Base-by-base conservation (phyloP, 176 grass and related monocot genomes). In the Aegilops tauschii region DNA sequence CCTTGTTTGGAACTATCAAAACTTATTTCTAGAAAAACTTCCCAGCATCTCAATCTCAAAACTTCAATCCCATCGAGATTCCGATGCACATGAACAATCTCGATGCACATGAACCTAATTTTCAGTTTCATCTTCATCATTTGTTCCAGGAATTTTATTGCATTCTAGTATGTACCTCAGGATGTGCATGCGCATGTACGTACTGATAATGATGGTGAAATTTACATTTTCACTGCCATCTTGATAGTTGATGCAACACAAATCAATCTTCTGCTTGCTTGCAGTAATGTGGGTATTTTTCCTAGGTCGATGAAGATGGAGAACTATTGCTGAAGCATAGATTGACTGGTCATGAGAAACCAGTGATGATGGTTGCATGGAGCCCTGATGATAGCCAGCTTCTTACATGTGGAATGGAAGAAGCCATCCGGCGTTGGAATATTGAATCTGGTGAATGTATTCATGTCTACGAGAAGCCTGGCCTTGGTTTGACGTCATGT, bases 381-480 rank as follows among this genome's bases (percentile, higher is more conserved):
- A 95, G 91, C 66, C 87, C 95, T 83, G 91, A 95, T 87, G 93
- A 98, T 85, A 44, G 68, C 27, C 93, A 90, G 77, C 90, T 98
- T 70, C 85, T 98, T 79, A 98, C 95, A 68, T 98, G 95, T 89
- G 95, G 93, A 81, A 50, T 88, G 87, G 95, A 98, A 88, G 95
- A 98, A 82, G 82, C 47, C 31, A 80, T 95, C 76, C 86, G 89
- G 5, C 91, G 88, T 31, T 98, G 95, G 95, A 91, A 95, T 87
- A 85, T 82, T 59, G 34, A 81, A 69, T 90, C 95, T 69, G 95
- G 95, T n/a, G 68, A 93, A 87, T 98, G 93, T 83, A 73, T 98
- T 56, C 87, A 86, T 49, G 77, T 90, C 80, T 95, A 98, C 72
- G 91, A 89, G 87, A 93, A 92, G 31, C 32, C 83, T 73, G 80